These are phyloP conservation scores for Lonicera japonica DNA, from an alignment of 129 eudicot genomes.

Conservation along the genomic window DNA sequence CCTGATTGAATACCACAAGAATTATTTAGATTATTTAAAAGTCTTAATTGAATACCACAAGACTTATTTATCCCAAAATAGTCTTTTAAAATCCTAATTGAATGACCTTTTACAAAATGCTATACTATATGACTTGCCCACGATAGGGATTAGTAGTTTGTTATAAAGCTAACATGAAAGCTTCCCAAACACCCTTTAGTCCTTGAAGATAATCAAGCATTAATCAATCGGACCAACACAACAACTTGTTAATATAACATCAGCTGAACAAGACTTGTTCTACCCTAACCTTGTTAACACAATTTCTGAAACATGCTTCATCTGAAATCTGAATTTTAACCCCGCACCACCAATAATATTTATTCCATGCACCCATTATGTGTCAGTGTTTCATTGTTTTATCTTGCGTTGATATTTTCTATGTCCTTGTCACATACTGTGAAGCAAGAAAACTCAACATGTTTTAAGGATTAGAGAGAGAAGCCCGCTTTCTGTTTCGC, in stretches of 20 bases:
- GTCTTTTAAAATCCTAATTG: too few relatives aligned
- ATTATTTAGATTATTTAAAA: too few relatives aligned
- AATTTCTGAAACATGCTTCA: too few relatives aligned
- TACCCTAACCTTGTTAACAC: neutral
- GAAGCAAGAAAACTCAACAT: too few relatives aligned
- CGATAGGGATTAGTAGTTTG: neutral
- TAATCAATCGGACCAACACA: neutral
- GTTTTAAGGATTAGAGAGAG: neutral
- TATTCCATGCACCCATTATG: neutral
- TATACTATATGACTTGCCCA: neutral
- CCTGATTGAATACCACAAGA: too few relatives aligned
- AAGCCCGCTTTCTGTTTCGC: neutral
- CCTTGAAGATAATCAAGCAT: neutral
- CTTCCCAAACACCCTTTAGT: neutral
- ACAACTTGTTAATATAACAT: neutral
- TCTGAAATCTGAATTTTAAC: too few relatives aligned
- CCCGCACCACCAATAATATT: too few relatives aligned
- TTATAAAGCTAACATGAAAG: neutral
- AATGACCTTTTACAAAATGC: neutral
- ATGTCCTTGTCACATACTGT: neutral
- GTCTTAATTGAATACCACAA: too few relatives aligned
- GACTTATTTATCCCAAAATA: too few relatives aligned
- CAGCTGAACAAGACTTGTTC: neutral
- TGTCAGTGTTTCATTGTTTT: neutral
- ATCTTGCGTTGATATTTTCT: neutral